These are phyloP conservation scores for Gonium pectorale DNA, from an alignment of 139 green algal genomes.

Conservation along the genomic window DNA sequence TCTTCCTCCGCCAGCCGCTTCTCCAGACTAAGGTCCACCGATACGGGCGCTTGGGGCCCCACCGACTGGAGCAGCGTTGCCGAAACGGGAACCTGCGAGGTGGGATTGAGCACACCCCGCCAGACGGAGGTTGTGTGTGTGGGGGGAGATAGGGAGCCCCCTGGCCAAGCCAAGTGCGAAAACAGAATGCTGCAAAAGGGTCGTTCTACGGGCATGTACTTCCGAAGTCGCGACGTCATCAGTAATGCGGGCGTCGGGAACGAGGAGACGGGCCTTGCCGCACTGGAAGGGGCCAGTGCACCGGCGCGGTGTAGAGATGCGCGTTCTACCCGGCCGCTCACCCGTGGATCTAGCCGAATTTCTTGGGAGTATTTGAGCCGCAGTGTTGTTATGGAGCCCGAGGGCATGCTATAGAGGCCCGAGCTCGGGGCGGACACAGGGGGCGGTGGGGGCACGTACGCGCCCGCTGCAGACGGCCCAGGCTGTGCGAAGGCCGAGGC, in stretches of 20 bases:
- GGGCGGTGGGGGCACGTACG: slow-evolving; percentile 3
- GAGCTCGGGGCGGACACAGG: background rate
- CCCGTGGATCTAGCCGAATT: slow-evolving; percentile 19
- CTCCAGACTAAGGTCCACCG: slow-evolving; percentile 13
- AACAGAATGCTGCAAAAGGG: too few relatives aligned
- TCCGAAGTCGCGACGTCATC: too few relatives aligned
- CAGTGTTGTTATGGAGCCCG: slow-evolving; percentile 17
- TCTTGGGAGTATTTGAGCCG: background rate
- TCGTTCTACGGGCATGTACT: too few relatives aligned
- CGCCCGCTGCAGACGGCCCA: background rate
- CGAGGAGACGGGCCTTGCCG: too few relatives aligned
- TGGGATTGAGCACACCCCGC: too few relatives aligned
- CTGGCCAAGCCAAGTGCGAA: too few relatives aligned
- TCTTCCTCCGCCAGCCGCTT: slow-evolving; percentile 1
- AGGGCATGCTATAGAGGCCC: background rate
- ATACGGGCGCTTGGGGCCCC: background rate
- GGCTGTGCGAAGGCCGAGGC: slow-evolving; percentile 1
- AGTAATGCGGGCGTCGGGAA: too few relatives aligned
- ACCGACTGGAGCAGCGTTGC: background rate
- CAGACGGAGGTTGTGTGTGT: too few relatives aligned
- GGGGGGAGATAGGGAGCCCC: too few relatives aligned
- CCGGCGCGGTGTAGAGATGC: too few relatives aligned
- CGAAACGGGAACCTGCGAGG: slow-evolving; percentile 14
- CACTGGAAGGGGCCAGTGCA: too few relatives aligned
- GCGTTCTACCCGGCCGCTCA: background rate